Evolutionary conservation across 345 rosid genomes (phyloP), one percentile per base, ranked within the genome.

Genomic region (Citrus sp.): DNA sequence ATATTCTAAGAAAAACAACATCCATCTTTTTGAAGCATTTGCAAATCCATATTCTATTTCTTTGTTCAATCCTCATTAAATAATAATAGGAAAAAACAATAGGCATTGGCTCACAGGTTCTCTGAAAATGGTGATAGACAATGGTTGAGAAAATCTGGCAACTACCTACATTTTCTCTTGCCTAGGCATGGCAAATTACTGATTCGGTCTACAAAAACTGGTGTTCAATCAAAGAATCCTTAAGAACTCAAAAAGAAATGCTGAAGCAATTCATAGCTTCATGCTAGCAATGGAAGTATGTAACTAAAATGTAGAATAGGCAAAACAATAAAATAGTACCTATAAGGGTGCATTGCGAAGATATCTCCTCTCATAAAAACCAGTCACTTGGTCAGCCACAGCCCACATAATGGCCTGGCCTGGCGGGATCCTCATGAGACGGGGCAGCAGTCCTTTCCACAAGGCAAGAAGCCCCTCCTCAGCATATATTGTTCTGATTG

Each of bases 391-490:
- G 86, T 94, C 99, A 70, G 99, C 99, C 72, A 94, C 99, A 38
- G 90, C 93, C 99, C 99, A 94, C 99, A 95, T 91, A 9, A 96
- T 94, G 32, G 99, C 97, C 85, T 96, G 98, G 75, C 99, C 97
- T 2, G 99, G 99, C 0, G 98, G 99, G 64, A 96, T 96, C 86
- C 99, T 88, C 98, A 96, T 96, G 61, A 96, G 90, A 73, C 99
- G 89, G 35, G 99, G 99, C 78, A 96, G 81, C 42, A 96, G 83
- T 76, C 99, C 98, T 83, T 90, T 94, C 98, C 99, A 94, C 86
- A 96, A 80, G 34, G 97, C 93, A 12, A 40, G 81, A 70, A 92
- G 64, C 56, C 99, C 98, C 86, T 96, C 98, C 87, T 94, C 93
- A 1, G 90, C 86, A 79, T 92, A 87, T 61, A 96, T 94, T 28